Evolutionary conservation across 768 basidiomycete genomes (phyloP).

Genomic region (Multifurca ochricompacta): DNA sequence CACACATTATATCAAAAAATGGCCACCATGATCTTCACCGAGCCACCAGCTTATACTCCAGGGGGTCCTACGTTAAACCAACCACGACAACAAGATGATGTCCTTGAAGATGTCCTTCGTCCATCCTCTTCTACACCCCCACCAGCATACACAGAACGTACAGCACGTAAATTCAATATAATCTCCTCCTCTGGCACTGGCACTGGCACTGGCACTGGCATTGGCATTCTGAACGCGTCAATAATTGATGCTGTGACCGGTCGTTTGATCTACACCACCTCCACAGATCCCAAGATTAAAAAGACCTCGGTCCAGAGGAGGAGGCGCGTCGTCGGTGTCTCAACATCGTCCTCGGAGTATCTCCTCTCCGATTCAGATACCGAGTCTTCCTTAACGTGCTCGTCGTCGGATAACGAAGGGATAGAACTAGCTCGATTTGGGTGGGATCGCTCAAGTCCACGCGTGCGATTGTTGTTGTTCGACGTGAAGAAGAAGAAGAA

Average conservation of each 20-base stretch:
- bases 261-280: conserved; percentile 1
- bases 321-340: too few relatives aligned
- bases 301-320: conserved; percentile 10
- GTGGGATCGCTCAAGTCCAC: conserved; percentile 15
- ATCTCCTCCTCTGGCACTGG: conserved; percentile 6
- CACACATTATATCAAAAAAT: background rate
- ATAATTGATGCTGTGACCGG: conserved; percentile 2
- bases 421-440: conserved; percentile 6
- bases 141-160: conserved; percentile 10
- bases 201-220: too few relatives aligned
- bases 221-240: conserved; percentile 12
- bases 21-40: background rate
- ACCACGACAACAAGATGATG: background rate
- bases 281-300: conserved; percentile 12
- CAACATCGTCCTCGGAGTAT: background rate
- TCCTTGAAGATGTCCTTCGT: background rate
- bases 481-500: background rate
- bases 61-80: background rate
- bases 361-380: background rate
- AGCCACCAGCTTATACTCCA: conserved; percentile 9
- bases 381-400: too few relatives aligned
- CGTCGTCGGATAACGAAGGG: background rate
- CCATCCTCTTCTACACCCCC: conserved; percentile 8
- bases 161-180: conserved; percentile 2
- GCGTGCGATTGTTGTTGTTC: conserved; percentile 10